Evolutionary conservation across 202 grass and related monocot species (phyloP), one percentile per base, ranked within the genome.

Genomic region (Zoysia matrella): DNA sequence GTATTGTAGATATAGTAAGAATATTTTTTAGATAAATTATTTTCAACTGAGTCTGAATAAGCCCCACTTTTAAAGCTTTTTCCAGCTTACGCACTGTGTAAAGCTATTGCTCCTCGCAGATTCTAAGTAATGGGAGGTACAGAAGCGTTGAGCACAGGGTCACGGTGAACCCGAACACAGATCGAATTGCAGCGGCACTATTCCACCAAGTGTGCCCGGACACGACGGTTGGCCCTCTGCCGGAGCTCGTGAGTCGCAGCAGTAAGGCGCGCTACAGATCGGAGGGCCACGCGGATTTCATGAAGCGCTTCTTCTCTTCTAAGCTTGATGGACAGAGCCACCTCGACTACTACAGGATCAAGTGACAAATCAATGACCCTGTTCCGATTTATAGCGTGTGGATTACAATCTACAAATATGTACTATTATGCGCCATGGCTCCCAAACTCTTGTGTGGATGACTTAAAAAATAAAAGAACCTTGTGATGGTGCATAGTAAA

Each of bases 111-210:
- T 13, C 4, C 10, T 39, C 5, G 6, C 62, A 86, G 88, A 80
- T 90, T 3, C 67, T 90, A 13, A 82, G 70, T 36, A 90, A 90
- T 16, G 88, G 88, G 3, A 85, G 40, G 48, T 92, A 92, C 84
- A 78, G 55, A 60, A 92, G 93, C 80, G 71, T 90, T 3, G 88
- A 95, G 67, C 93, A 92, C 65, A 74, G 85, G 47, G 87, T 72
- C 2, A 72, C 84, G 1, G 75, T 91, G 11, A 70, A 82, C 51
- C 75, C 75, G 1, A 68, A 80, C 22, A 78, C 58, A 81, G 82
- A 84, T 42, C 81, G 90, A 22, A 86, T 88, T 7, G 69, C 90
- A 8, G 66, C 75, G 47, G 93, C 80, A 2, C 47, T 86, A 11
- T 88, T 90, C 73, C 82, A 86, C 48, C n/a, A 74, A 14, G 73